These are phyloP conservation scores for Taiozyma sp. DNA, from an alignment of 1,139 yeast species.

Conservation along the genomic window DNA sequence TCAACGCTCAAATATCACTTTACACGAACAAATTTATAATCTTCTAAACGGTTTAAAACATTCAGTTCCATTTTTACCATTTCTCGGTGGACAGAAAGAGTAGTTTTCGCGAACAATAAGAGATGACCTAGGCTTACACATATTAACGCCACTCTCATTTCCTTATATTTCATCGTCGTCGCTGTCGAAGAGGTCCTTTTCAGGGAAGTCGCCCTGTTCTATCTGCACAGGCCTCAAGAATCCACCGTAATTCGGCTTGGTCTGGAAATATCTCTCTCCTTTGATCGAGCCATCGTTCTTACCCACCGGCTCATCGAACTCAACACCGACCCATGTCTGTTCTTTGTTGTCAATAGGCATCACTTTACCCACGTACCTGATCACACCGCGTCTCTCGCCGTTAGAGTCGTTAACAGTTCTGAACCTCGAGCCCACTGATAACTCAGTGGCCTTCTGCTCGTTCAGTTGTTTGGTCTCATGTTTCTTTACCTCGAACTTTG, in stretches of 20 bases:
- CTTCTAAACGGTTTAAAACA: background rate
- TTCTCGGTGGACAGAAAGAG: background rate
- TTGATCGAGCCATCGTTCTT: conserved; percentile 77
- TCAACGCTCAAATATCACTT: background rate
- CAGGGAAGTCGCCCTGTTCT: conserved; percentile 44
- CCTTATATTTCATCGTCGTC: conserved; percentile 29
- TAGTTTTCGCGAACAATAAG: background rate
- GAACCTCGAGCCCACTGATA: conserved; percentile 17
- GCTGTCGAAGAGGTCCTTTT: conserved; percentile 35
- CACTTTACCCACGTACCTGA: conserved; percentile 64
- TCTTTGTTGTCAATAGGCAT: conserved; percentile 45
- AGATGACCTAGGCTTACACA: background rate
- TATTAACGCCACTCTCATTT: background rate
- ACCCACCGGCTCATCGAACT: conserved; percentile 65
- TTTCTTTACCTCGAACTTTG: conserved; percentile 34
- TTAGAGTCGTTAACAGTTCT: conserved; percentile 36
- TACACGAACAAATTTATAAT: no score
- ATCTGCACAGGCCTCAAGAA: conserved; percentile 44
- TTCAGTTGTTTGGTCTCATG: conserved; percentile 26
- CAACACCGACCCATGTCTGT: conserved; percentile 73
- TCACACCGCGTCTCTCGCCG: conserved; percentile 61
- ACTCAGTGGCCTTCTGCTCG: conserved; percentile 22
- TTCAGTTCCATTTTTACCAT: background rate
- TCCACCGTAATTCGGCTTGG: conserved; percentile 52
- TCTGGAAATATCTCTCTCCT: conserved; percentile 60